Base-by-base conservation (phyloP, 2,329 filamentous ascomycete genomes). In the Neodidymelliopsis sp. region DNA sequence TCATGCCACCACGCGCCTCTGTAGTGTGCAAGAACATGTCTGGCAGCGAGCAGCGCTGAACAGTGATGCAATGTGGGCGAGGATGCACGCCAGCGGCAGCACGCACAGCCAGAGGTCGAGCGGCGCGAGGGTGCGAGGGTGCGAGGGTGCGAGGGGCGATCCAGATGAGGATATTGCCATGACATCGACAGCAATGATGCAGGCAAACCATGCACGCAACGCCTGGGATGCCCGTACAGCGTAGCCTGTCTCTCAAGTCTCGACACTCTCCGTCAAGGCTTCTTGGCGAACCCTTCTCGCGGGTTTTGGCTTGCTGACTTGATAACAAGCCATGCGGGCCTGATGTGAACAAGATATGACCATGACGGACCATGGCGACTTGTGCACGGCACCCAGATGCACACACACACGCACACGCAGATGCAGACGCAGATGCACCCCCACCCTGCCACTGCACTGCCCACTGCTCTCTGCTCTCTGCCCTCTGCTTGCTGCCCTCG, bases 291-390 rank as follows among this genome's bases (percentile, higher is more conserved):
- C 67, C 66, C 57, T 49, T 58, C 48, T 53, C 54, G 44, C 58
- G 66, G 65, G 56, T 55, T 33, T 39, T n/a, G n/a, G n/a, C n/a
- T n/a, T 31, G 47, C 47, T 50, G 47, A 52, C 53, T 51, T 63
- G 68, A 71, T 71, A 71, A 70, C 67, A 63, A n/a, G 51, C 54
- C 54, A 58, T 57, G 53, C 54, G 49, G 52, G 57, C 55, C 46
- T 60, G 65, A 64, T 67, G 67, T 60, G 60, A 62, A 51, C n/a
- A 53, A 49, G 62, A 67, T 68, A 69, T 70, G 66, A 70, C 63
- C 58, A 65, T 54, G 20, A 45, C 53, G 43, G 66, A 70, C 63
- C 58, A 65, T 54, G 20, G 47, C 53, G 43, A 58, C 60, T 34
- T 29, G 46, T 44, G 35, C 49, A 42, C 40, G 44, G 43, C 24